Conservation (phyloP, 2,329 filamentous ascomycete genomes). For the Neonectria sp. region DNA sequence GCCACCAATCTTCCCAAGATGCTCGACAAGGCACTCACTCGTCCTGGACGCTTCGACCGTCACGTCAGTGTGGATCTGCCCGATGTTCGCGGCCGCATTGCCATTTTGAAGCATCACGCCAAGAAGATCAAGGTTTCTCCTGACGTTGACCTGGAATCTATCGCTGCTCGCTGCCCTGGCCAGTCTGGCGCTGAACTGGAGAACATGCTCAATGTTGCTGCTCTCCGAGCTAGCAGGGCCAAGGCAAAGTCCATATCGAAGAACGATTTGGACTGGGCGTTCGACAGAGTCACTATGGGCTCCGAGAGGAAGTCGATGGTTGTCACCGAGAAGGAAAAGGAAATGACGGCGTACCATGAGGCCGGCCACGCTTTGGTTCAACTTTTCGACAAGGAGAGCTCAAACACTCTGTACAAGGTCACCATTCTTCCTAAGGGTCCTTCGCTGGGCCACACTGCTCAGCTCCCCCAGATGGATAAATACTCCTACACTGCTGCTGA, state of each 20-base stretch:
- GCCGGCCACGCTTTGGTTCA: constrained; percentile 94
- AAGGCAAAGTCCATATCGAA: constrained; percentile 83
- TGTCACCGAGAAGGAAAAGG: constrained; percentile 93
- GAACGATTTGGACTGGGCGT: constrained; percentile 94
- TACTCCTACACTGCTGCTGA: constrained; percentile 91
- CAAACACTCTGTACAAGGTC: constrained; percentile 92
- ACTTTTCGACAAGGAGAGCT: constrained; percentile 81
- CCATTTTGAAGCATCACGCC: constrained; percentile 94
- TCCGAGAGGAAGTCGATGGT: constrained; percentile 92
- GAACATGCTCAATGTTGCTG: constrained; percentile 97
- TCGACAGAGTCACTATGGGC: constrained; percentile 98
- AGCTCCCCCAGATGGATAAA: constrained; percentile 92
- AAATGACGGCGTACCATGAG: constrained; percentile 96
- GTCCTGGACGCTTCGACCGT: constrained; percentile 95
- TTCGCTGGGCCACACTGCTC: constrained; percentile 88
- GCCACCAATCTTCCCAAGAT: constrained; percentile 97
- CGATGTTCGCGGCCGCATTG: constrained; percentile 92
- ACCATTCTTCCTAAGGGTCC: constrained; percentile 95
- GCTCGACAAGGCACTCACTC: constrained; percentile 93
- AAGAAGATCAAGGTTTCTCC: constrained; percentile 87
- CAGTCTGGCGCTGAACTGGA: constrained; percentile 97
- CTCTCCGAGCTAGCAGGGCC: constrained; percentile 91
- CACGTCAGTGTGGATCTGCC: constrained; percentile 91
- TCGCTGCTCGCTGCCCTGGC: constrained; percentile 90
- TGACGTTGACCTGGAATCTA: constrained; percentile 86